Evolutionary conservation across 2,329 filamentous ascomycete species (phyloP).

Genomic region (Fusarium kyushuense): DNA sequence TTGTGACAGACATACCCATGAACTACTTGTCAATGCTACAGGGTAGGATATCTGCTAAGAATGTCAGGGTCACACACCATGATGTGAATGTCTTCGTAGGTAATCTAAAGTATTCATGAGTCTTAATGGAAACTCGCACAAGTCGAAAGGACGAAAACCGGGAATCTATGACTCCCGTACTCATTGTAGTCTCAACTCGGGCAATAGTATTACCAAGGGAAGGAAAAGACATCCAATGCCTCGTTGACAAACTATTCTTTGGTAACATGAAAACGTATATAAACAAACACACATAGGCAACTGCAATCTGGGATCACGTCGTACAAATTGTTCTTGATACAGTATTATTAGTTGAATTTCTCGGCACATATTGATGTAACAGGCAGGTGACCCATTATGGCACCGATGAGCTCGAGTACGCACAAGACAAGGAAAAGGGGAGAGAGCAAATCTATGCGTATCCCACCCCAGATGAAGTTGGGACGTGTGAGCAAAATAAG

Average conservation of each 20-base stretch:
- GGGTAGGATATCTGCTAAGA: not conserved
- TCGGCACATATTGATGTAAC: conserved; percentile 23
- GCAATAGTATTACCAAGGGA: not conserved
- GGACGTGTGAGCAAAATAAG: conserved; percentile 1
- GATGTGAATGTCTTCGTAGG: not conserved
- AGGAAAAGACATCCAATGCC: not conserved
- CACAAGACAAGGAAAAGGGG: conserved; percentile 4
- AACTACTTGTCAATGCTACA: not conserved
- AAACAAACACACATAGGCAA: not conserved
- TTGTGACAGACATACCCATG: not conserved
- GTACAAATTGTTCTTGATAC: conserved; percentile 16
- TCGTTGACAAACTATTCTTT: not conserved
- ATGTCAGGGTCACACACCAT: not conserved
- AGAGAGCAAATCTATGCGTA: conserved; percentile 10
- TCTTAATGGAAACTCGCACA: no score
- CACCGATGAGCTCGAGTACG: conserved; percentile 2
- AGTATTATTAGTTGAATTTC: conserved; percentile 42
- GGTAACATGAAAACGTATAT: no score
- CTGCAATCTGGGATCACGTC: not conserved
- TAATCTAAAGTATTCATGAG: not conserved
- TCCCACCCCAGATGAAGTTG: conserved; percentile 18
- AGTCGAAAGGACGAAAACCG: not conserved
- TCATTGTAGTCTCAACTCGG: not conserved
- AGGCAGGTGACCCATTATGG: not conserved
- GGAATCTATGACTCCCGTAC: not conserved